Evolutionary conservation across 2,329 filamentous ascomycete genomes (phyloP), one percentile per base, ranked within the genome.

Genomic region (Fusarium beomiforme): DNA sequence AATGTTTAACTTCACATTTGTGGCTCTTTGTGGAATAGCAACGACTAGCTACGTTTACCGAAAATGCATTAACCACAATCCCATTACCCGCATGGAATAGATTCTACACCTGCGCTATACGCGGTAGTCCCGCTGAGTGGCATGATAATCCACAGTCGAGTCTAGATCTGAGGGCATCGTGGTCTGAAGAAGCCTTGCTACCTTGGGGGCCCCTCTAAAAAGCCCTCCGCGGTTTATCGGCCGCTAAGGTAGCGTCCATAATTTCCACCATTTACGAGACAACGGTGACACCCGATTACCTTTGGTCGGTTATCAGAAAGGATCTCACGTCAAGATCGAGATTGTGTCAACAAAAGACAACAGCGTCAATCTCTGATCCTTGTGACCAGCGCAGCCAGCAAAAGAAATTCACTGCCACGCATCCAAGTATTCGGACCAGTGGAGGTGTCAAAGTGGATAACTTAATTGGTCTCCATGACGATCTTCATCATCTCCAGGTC

Each of bases 311-410:
- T 53, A 54, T 53, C 55, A 31, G 16, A 23, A 31, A 49, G 8
- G 44, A 54, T 54, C 44, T 54, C 13, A 24, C 12, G 12, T 37
- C 24, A 24, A 39, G 55, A 58, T 58, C 55, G 49, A 42, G 53
- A 33, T 54, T 53, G 14, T 31, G 1, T 10, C n/a, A 24, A 3
- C n/a, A 24, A 43, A 6, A 54, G n/a, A 26, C 6, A 1, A 21
- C 16, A 4, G 47, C 16, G 26, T 21, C 39, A 47, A 19, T 56
- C 39, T 47, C 39, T 6, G 26, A 54, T 58, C 44, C 55, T 39
- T 33, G n/a, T 13, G 42, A 12, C 31, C 31, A 37, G 11, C 29
- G 4, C 37, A 23, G 0, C 33, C 46, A 4, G 23, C 8, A 11
- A 50, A n/a, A 51, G 8, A n/a, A 37, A 2, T 24, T n/a, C 17